Conservation (phyloP, 2,329 filamentous ascomycete species). For the Aspergillus pseudoglaucus region DNA sequence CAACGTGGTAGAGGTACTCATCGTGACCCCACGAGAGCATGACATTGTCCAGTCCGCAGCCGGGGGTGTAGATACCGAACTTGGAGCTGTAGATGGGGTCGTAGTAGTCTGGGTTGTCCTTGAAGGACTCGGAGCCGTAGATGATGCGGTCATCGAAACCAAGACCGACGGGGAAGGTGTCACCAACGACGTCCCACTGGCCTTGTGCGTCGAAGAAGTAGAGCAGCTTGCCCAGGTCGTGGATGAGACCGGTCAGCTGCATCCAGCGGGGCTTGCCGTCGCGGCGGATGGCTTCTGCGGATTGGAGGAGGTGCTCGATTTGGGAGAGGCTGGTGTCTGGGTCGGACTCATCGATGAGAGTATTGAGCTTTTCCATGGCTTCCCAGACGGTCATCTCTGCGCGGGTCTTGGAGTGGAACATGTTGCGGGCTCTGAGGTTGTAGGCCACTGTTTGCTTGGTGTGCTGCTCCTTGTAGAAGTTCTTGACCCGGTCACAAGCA, state of each 20-base stretch:
- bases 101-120: constrained; percentile 64
- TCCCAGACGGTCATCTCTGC: constrained; percentile 82
- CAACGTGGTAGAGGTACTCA: constrained; percentile 63
- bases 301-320: constrained; percentile 84
- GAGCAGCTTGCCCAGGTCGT: constrained; percentile 42
- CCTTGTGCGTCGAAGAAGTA: constrained; percentile 64
- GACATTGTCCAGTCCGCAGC: constrained; percentile 77
- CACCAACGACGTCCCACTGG: constrained; percentile 87
- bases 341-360: constrained; percentile 83
- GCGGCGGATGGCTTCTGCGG: constrained; percentile 79
- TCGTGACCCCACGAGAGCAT: constrained; percentile 77
- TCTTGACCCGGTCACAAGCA: constrained; percentile 76
- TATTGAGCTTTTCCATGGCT: constrained; percentile 88
- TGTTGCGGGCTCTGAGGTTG: constrained; percentile 72
- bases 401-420: constrained; percentile 60
- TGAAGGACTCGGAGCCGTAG: constrained; percentile 68
- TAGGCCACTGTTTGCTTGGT: constrained; percentile 57
- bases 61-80: constrained; percentile 70
- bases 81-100: constrained; percentile 69
- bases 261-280: constrained; percentile 53
- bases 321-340: constrained; percentile 81
- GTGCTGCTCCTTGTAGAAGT: constrained; percentile 72
- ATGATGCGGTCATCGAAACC: constrained; percentile 64
- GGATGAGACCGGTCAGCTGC: constrained; percentile 44
- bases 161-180: constrained; percentile 43